Percentiles rank a stretch among this genome's conserved stretches.
These are phyloP conservation scores for Wallacemonas sp. DNA, from an alignment of 208 protist species.

Conservation along the genomic window DNA sequence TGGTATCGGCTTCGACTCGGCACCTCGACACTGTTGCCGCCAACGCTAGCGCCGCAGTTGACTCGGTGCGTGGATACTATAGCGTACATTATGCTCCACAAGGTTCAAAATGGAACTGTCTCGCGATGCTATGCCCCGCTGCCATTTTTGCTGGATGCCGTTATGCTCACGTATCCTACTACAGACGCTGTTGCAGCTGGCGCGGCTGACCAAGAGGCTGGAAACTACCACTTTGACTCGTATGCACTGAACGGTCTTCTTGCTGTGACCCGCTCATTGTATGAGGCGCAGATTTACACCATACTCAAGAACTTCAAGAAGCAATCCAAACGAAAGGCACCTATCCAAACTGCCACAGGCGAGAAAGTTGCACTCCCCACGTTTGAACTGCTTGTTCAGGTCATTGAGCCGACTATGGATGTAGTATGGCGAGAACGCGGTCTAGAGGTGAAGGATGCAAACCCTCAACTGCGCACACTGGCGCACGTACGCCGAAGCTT, in stretches of 20 bases:
- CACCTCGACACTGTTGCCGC: background rate
- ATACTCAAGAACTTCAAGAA: slow-evolving; percentile 4
- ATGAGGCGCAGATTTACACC: background rate
- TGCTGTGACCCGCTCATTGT: background rate
- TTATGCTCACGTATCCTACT: background rate
- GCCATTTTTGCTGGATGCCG: slow-evolving; percentile 9
- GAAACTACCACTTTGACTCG: background rate
- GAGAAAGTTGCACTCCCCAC: slow-evolving; percentile 10
- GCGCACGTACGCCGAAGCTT: background rate
- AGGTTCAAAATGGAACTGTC: slow-evolving; percentile 3
- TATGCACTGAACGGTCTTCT: background rate
- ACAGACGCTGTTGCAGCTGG: no score
- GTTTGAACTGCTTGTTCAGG: slow-evolving; percentile 18
- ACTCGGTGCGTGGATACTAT: background rate
- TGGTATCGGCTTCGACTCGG: background rate
- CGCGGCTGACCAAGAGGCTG: background rate
- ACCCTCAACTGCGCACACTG: background rate
- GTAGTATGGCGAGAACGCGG: slow-evolving; percentile 27
- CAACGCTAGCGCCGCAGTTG: background rate
- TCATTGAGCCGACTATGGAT: slow-evolving; percentile 46
- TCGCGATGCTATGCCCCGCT: slow-evolving; percentile 5
- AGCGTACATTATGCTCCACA: slow-evolving; percentile 7
- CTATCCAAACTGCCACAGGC: background rate
- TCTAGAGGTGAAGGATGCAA: background rate
- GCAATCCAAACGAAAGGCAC: slow-evolving; percentile 2